These are phyloP conservation scores for Arxiozyma telluris DNA, from an alignment of 1,139 yeast species.

Conservation along the genomic window DNA sequence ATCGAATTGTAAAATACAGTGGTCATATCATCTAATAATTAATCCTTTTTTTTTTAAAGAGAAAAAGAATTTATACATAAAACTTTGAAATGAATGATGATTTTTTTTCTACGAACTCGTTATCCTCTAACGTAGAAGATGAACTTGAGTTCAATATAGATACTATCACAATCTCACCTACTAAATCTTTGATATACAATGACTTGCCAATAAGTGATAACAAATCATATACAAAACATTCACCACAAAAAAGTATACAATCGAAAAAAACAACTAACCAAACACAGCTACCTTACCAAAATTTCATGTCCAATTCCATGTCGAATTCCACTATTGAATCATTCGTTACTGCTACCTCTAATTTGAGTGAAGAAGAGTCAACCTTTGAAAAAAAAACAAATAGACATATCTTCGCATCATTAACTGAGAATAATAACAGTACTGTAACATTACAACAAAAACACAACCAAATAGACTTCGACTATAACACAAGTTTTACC, in stretches of 20 bases:
- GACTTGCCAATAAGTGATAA: background rate
- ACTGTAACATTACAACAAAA: background rate
- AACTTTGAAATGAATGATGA: background rate
- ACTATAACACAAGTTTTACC: background rate
- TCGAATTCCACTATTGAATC: constrained; percentile 6
- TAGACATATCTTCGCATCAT: constrained; percentile 2
- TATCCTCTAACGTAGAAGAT: background rate
- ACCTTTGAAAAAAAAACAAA: background rate
- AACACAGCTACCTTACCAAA: background rate
- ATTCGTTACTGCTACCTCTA: constrained; percentile 7
- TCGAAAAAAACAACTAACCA: background rate
- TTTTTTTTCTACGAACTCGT: background rate
- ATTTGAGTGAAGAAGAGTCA: background rate
- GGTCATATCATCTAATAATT: too few species aligned
- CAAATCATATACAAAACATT: background rate
- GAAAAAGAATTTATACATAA: background rate
- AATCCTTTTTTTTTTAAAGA: too few species aligned
- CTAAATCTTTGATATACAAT: constrained; percentile 7
- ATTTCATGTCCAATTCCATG: background rate
- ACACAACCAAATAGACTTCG: background rate
- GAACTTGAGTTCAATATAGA: background rate
- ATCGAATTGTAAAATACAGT: too few species aligned
- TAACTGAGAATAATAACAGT: background rate
- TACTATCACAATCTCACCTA: constrained; percentile 9
- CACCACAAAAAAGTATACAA: background rate